Evolutionary conservation across 78 protist genomes (phyloP).

Genomic region (Acrasis kona): DNA sequence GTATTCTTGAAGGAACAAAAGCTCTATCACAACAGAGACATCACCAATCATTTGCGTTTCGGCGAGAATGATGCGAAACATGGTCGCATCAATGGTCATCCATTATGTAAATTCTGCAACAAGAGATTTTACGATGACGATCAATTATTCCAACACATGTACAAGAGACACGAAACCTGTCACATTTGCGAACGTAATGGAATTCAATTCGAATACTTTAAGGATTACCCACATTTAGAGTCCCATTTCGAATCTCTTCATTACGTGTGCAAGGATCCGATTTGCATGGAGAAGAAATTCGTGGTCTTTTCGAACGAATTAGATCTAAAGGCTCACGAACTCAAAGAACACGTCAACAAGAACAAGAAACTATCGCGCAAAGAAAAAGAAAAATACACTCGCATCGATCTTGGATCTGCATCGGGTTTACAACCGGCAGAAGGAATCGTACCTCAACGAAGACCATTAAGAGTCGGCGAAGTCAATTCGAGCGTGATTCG

Average conservation of each 20-base stretch:
- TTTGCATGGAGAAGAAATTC: neutral
- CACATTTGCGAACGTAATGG: neutral
- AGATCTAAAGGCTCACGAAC: neutral
- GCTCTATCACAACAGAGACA: neutral
- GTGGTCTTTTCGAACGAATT: slow-evolving; percentile 1
- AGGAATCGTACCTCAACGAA: neutral
- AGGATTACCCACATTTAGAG: neutral
- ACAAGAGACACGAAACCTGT: neutral
- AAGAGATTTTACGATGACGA: neutral
- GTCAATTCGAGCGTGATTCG: neutral
- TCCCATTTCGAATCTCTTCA: neutral
- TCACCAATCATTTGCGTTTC: neutral
- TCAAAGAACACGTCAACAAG: neutral
- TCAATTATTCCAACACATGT: slow-evolving; percentile 2
- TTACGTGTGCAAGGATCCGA: neutral
- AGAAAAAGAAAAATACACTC: too few species aligned
- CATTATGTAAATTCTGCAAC: neutral
- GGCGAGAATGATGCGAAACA: neutral
- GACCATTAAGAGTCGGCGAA: neutral
- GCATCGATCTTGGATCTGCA: neutral
- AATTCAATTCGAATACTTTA: neutral
- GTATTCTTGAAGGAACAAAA: neutral
- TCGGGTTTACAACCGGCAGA: neutral
- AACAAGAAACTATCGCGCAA: neutral
- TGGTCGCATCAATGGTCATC: neutral